Percentiles rank a stretch among this genome's conserved stretches.
Evolutionary conservation across 1,284 basidiomycete genomes (phyloP).

Genomic region (Gastroboletus turbinatus): DNA sequence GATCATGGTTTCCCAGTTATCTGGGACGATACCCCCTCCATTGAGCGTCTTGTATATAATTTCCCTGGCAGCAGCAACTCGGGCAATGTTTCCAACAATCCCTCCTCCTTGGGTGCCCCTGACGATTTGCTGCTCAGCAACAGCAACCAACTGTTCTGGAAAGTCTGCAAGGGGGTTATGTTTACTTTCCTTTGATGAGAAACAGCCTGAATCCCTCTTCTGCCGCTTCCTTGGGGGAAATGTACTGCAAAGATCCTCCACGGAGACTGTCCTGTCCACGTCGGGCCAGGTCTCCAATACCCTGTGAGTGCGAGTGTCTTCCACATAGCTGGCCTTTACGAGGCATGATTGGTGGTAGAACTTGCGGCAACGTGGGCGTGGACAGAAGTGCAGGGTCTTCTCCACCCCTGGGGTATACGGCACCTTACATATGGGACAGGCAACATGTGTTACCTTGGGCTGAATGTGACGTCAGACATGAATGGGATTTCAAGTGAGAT

Average conservation of each 20-base stretch:
- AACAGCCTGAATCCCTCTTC: background rate
- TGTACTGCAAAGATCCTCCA: constrained; percentile 1
- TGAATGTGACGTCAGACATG: constrained; percentile 10
- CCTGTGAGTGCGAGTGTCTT: constrained; percentile 6
- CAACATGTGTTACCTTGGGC: constrained; percentile 35
- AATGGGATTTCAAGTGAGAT: background rate
- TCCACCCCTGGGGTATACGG: constrained; percentile 42
- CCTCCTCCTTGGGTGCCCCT: constrained; percentile 41
- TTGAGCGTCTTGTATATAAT: constrained; percentile 39
- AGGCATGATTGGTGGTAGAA: constrained; percentile 47
- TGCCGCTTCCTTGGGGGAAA: constrained; percentile 26
- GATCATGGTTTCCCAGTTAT: constrained; percentile 35
- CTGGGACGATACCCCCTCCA: constrained; percentile 19
- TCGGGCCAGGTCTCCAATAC: constrained; percentile 18
- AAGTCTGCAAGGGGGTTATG: constrained; percentile 26
- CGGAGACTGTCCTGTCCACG: constrained; percentile 3
- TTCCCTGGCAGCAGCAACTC: constrained; percentile 42
- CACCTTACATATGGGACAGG: constrained; percentile 40
- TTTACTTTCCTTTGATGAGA: background rate
- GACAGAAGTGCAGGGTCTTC: constrained; percentile 50
- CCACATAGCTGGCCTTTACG: constrained; percentile 32
- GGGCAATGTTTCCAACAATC: constrained; percentile 45
- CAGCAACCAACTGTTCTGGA: constrained; percentile 35
- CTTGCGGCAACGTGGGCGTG: constrained; percentile 42
- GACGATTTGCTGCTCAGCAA: constrained; percentile 49